Evolutionary conservation across 768 basidiomycete species (phyloP).

Genomic region (Mycena chlorophos): DNA sequence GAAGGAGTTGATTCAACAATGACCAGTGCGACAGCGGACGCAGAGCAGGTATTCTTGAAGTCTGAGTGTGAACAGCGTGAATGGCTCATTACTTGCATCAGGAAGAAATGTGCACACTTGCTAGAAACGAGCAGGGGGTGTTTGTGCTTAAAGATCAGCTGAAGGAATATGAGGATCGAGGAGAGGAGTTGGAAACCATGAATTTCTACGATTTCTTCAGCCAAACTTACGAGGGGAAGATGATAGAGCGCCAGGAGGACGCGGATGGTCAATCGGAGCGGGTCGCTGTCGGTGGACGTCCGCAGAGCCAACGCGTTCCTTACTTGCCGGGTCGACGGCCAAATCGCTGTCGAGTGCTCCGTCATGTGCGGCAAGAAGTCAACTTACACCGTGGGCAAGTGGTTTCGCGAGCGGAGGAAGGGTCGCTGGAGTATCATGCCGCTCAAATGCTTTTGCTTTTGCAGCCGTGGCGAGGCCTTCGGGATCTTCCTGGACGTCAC

Average conservation of each 20-base stretch:
- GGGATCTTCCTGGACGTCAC: slow-evolving; percentile 22
- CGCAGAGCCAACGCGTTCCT: slow-evolving; percentile 18
- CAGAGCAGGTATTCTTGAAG: background rate
- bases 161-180: slow-evolving; percentile 23
- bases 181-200: slow-evolving; percentile 6
- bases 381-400: slow-evolving; percentile 33
- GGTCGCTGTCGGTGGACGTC: too few species aligned
- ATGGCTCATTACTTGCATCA: too few species aligned
- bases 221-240: slow-evolving; percentile 9
- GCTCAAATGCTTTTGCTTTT: slow-evolving; percentile 35
- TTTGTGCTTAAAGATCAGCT: slow-evolving; percentile 6
- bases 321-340: slow-evolving; percentile 25
- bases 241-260: slow-evolving; percentile 21
- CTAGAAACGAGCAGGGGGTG: background rate
- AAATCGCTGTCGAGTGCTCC: slow-evolving; percentile 21
- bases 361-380: slow-evolving; percentile 31
- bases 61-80: too few species aligned
- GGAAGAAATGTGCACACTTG: background rate
- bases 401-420: slow-evolving; percentile 28
- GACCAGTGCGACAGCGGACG: background rate
- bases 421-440: slow-evolving; percentile 20
- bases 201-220: slow-evolving; percentile 7
- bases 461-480: slow-evolving; percentile 33
- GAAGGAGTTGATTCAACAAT: background rate
- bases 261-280: background rate